A percentile compares a stretch with the other conserved stretches of the same genome.
These are phyloP conservation scores for Pascua sp. DNA, from an alignment of 1,284 basidiomycete species.

Conservation along the genomic window DNA sequence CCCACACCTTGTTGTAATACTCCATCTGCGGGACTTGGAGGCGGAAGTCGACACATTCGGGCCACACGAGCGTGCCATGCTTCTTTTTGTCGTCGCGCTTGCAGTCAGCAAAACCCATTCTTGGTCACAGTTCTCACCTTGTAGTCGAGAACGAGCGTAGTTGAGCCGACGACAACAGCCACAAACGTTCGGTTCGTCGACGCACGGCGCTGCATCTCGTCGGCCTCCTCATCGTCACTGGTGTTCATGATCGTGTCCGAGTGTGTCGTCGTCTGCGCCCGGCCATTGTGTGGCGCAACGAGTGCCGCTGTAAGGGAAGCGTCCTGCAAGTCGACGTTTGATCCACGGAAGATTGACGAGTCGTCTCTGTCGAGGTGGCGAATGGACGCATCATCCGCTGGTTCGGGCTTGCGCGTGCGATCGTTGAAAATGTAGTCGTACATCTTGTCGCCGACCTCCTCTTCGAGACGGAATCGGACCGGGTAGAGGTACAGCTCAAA, in stretches of 20 bases:
- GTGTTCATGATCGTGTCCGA: neutral
- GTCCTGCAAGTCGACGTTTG: no score
- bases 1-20: conserved; percentile 81
- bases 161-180: conserved; percentile 68
- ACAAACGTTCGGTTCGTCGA: conserved; percentile 64
- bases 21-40: conserved; percentile 59
- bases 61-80: conserved; percentile 39
- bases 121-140: conserved; percentile 44
- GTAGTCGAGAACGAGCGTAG: conserved; percentile 50
- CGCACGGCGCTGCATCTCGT: conserved; percentile 52
- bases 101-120: neutral
- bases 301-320: no score
- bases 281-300: no score
- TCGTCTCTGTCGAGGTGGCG: no score
- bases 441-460: conserved; percentile 72
- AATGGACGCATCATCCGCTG: neutral
- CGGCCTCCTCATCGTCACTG: conserved; percentile 29
- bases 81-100: conserved; percentile 52
- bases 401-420: conserved; percentile 20
- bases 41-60: conserved; percentile 53
- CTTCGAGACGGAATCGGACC: conserved; percentile 80
- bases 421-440: conserved; percentile 77
- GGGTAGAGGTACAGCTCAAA: conserved; percentile 83
- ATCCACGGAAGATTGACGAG: no score
- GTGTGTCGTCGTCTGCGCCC: neutral